Evolutionary conservation across 768 basidiomycete genomes (phyloP), one percentile per base, ranked within the genome.

Genomic region (Psilocybe cyanescens): DNA sequence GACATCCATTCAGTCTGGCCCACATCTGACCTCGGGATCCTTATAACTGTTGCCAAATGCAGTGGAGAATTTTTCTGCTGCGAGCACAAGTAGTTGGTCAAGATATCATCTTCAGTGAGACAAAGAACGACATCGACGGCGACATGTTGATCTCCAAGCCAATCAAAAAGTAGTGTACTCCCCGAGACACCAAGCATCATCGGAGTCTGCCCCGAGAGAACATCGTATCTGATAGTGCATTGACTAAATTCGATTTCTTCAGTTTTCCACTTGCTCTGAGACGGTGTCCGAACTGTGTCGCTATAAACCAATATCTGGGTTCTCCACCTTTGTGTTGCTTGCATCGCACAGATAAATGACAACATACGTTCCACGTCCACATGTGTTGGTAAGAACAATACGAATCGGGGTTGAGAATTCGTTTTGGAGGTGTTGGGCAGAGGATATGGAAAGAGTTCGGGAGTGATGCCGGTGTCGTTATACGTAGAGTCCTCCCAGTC

Each of bases 1-100:
- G 71, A 68, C 65, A 75, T 72, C 74, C 74, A 75, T 59, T 72
- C 69, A 4, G 64, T 68, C 48, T 71, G 68, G 1, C 57, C 39
- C 4, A 73, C 55, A 50, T 75, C 63, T n/a, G 56, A 52, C 33
- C 67, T 54, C 47, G 68, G 68, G 3, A 75, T 64, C 24, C 61
- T 59, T 14, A 70, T 68, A 37, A 70, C 53, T 3, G 65, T 67
- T 7, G 64, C 60, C 11, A 35, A 56, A 17, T 28, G 14, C 31
- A 62, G 56, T 11, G 55, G 28, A 44, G 39, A 3, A 17, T 60
- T 46, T 54, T 30, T 56, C 1, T 14, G 46, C 8, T 39, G 33
- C 16, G 59, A 49, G 31, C 61, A 41, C n/a, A 68, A 51, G 14
- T 54, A 60, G 24, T 55, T 63, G 2, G 65, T 61, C 17, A 67